Base-by-base conservation (phyloP, 495 filamentous ascomycete species). In the Lophium mytilinum region DNA sequence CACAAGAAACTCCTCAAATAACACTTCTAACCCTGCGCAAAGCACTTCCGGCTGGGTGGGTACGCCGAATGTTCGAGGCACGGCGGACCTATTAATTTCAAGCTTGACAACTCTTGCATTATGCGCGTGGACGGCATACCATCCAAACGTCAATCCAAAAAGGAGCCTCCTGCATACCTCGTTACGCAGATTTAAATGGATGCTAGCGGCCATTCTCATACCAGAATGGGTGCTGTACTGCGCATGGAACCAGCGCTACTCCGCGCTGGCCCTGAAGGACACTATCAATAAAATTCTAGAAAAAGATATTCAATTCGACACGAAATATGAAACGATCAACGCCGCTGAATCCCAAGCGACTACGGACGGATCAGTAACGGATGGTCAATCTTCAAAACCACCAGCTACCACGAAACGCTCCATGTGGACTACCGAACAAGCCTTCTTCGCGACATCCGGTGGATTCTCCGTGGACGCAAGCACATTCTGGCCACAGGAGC, bases 81-180 rank as follows among this genome's bases (percentile, higher is more conserved):
- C 61, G 7, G 57, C 39, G 9, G 50, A 58, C 35, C 36, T 65
- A 7, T 54, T 65, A 11, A n/a, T 65, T 0, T 61, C 62, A 9
- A 58, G 53, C 43, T 37, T 58, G 0, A 65, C 62, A 7, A 65
- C 62, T 14, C 47, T 65, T 1, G 46, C 51, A 4, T 54, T 65
- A 3, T 65, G 62, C 40, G 62, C 62, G 0, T 65, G 58, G 57
- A 65, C 62, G 14, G 49, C 62, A 19, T 65, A 65, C 33, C 58
- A 61, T 58, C 62, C 62, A 9, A 65, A 65, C 36, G 41, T 65
- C 0, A 19, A 34, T 21, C 10, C 37, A 4, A 19, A 21, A n/a
- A 30, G 33, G 6, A 43, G 15, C 9, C 9, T 36, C n/a, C 56
- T 1, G 14, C 12, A 21, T 6, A 18, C n/a, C 3, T 40, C 42